Base-by-base conservation (phyloP, 108 stramenopile species). In the Cylindrotheca closterium region DNA sequence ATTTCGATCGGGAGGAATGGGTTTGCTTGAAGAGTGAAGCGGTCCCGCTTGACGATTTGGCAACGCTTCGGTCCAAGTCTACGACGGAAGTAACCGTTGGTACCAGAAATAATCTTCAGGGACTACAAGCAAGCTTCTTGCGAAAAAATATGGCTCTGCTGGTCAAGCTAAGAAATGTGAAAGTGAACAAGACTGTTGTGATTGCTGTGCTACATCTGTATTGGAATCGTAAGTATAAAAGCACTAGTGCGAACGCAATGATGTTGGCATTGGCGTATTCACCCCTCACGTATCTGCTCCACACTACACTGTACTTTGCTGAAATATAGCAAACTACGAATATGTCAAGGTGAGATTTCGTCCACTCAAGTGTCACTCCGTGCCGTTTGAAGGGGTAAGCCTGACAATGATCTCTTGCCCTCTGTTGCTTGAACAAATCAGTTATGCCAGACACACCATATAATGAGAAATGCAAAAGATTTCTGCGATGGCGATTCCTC, bases 1-100 rank as follows among this genome's bases (percentile, higher is more conserved):
- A 67, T 60, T 89, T 58, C 46, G 69, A 68, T 31, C 47, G 30
- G 23, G 57, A 63, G 2, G 67, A 58, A 47, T 94, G 88, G 78
- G 60, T 46, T 17, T 64, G 79, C 32, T 48, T 79, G 22, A 34
- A 63, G 10, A 51, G 58, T 32, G 71, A 86, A 48, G 60, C 79
- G 27, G 63, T 94, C 10, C 72, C 65, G 27, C 85, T 94, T 53
- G 93, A 94, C 71, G 93, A 91, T 64, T 60, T 94, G 66, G 88
- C 88, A 4, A 82, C 73, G 3, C 63, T 87, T 47, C 56, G 54
- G 34, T 71, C 68, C 3, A 51, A 30, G 22, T 29, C 19, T 4
- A 27, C 3, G 28, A 31, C 19, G 47, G 42, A 49, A 25, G 51
- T 25, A 51, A 19, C 47, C 30, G 0, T 26, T 23, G 30, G 26